Conservation (phyloP, 2,329 filamentous ascomycete species). For the Fusarium acutatum region DNA sequence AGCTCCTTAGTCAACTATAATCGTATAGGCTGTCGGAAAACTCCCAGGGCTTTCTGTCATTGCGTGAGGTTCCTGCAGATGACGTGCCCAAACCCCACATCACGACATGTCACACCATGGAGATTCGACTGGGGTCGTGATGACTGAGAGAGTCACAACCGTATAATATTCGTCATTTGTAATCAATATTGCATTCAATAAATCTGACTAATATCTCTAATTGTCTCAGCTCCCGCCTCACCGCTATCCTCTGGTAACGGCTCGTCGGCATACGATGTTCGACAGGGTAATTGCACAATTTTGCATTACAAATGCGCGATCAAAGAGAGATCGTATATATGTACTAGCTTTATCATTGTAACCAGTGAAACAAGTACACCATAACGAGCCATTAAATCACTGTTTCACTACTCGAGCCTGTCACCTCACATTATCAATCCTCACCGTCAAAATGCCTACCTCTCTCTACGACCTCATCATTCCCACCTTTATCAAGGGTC, state of each 20-base stretch:
- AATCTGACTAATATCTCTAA: not conserved
- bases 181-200: not conserved
- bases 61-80: constrained; percentile 1
- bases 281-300: not conserved
- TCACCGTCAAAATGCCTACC: not conserved
- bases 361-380: rapidly evolving
- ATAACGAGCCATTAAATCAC: no score
- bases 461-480: not conserved
- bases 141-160: not conserved
- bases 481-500: not conserved
- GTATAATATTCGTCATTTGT: not conserved
- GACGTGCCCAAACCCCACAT: not conserved
- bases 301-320: not conserved
- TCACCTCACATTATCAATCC: not conserved
- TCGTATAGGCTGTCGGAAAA: no score
- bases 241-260: not conserved
- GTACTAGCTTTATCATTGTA: not conserved
- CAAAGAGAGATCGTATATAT: not conserved
- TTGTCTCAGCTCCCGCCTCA: not conserved
- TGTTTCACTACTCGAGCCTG: rapidly evolving
- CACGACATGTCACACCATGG: not conserved
- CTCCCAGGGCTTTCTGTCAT: not conserved
- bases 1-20: no score
- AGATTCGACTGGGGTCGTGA: not conserved
- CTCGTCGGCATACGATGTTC: not conserved